Base-by-base conservation (phyloP, 345 rosid species). In the Syzygium aqueum region DNA sequence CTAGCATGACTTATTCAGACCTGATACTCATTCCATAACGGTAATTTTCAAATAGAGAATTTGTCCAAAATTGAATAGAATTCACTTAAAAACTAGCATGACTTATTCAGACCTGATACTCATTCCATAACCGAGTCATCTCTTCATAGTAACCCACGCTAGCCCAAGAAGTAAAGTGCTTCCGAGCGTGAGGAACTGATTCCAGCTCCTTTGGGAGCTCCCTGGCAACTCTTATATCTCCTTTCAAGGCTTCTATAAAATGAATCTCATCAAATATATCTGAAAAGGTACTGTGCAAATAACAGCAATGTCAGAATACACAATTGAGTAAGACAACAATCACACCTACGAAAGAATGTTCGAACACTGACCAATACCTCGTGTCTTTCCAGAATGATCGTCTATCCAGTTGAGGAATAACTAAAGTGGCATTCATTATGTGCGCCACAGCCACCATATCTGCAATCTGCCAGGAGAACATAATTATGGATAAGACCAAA, bases 351-450 rank as follows among this genome's bases (percentile, higher is more conserved):
- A 80, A 86, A 77, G 27, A 27, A 87, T n/a, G 23, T 27, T 23
- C 73, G 27, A 78, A 33, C 22, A 13, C 77, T 15, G 3, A 50
- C 8, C n/a, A 86, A 87, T 82, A 95, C 99, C 98, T 97, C 67
- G 98, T 90, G 88, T 97, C 99, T 93, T 94, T 91, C 99, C 98
- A 97, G 87, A 97, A 97, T 54, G 99, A 97, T 8, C 94, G 95
- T 57, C 92, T 97, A 84, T 97, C 99, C 65, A 97, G 89, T 89
- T 93, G 95, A 89, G 99, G 98, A 94, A 96, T 91, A 65, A 97
- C 97, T 92, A 97, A 91, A 85, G 97, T 95, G 37, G 98, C 99
- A 91, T 96, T 97, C 96, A 96, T 95, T 83, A 96, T 94, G 89
- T 86, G 95, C 25, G 99, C 98, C 88, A 95, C 95, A 89, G 95